Conservation (phyloP, 805 yeast species). For the Naumovozyma castellii region DNA sequence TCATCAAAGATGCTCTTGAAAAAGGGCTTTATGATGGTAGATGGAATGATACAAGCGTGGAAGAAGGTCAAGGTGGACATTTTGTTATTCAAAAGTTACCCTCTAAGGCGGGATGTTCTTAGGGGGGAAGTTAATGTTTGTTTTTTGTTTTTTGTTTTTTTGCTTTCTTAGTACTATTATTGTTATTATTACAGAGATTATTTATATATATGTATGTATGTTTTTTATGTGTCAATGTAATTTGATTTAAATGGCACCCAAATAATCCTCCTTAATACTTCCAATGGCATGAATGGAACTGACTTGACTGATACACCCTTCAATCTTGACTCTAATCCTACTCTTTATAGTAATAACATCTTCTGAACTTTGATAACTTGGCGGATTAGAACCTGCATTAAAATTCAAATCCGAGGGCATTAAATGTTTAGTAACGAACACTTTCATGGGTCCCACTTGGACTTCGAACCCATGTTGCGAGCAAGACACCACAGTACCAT, state of each 20-base stretch:
- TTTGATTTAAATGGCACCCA: conserved; percentile 53
- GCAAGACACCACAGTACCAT: conserved; percentile 89
- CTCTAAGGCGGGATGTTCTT: no score
- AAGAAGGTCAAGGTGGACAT: conserved; percentile 31
- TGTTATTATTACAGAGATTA: no score
- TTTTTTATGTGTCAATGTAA: neutral
- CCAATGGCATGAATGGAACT: conserved; percentile 97
- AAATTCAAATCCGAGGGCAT: conserved; percentile 90
- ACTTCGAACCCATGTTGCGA: conserved; percentile 94
- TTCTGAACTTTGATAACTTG: conserved; percentile 93
- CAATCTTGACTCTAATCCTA: conserved; percentile 86
- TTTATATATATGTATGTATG: neutral
- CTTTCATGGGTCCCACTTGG: conserved; percentile 93
- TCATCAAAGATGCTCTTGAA: conserved; percentile 31
- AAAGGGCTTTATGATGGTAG: conserved; percentile 29
- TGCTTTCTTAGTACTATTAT: no score
- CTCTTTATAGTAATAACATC: conserved; percentile 93
- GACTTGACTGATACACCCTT: conserved; percentile 95
- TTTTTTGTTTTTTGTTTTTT: no score
- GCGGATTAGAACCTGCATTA: conserved; percentile 94
- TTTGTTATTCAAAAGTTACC: conserved; percentile 8
- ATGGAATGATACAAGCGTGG: conserved; percentile 29
- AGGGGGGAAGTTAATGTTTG: no score
- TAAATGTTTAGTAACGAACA: conserved; percentile 87
- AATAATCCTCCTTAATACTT: conserved; percentile 92